These are phyloP conservation scores for Ophiostoma perfectum DNA, from an alignment of 2,329 filamentous ascomycete genomes.

Conservation along the genomic window DNA sequence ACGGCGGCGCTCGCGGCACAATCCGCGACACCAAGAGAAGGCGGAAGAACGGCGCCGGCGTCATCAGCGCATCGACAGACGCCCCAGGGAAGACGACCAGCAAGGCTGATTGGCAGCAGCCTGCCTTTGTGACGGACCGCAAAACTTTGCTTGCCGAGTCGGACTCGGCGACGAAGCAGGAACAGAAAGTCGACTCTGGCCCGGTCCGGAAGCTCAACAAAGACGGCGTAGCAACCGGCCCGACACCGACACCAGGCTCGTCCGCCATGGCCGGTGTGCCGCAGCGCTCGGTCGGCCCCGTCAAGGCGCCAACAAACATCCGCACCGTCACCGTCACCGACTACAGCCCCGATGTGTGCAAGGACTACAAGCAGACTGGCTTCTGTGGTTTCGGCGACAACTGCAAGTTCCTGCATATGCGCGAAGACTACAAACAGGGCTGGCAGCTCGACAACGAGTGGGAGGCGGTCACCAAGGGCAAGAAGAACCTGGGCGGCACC, in stretches of 20 bases:
- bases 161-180: conserved; percentile 85
- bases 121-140: conserved; percentile 52
- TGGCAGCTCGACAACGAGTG: conserved; percentile 95
- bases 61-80: conserved; percentile 37
- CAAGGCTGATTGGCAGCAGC: conserved; percentile 22
- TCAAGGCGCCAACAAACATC: conserved; percentile 84
- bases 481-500: conserved; percentile 57
- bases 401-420: conserved; percentile 74
- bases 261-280: conserved; percentile 11
- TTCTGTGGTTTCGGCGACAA: conserved; percentile 63
- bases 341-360: conserved; percentile 89
- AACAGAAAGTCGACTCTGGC: conserved; percentile 15
- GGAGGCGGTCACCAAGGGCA: conserved; percentile 75
- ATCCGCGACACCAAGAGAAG: conserved; percentile 67
- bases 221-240: conserved; percentile 52
- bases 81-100: conserved; percentile 22
- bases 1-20: conserved; percentile 53
- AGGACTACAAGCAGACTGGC: conserved; percentile 59
- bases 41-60: conserved; percentile 50
- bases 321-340: conserved; percentile 86
- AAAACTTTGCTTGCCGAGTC: conserved; percentile 56
- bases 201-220: conserved; percentile 54
- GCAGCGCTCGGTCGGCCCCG: conserved; percentile 63
- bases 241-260: conserved; percentile 14
- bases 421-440: conserved; percentile 79